phyloP scores from a whole-genome alignment of 176 grass and related monocot species.

The Eleusine coracana region DNA sequence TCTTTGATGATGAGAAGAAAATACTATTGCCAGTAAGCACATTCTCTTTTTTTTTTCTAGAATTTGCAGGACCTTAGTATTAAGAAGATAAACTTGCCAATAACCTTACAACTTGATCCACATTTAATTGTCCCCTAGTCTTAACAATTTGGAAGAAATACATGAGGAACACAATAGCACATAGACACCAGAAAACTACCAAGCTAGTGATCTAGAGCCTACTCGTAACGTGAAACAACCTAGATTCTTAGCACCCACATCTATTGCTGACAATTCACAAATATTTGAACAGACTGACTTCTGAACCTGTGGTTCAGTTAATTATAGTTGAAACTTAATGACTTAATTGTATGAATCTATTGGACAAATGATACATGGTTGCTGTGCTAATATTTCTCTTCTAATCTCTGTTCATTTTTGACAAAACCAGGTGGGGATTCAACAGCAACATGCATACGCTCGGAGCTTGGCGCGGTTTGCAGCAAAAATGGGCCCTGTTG shows the following conservation, averaged over 20 bases:
- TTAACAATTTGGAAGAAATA: background rate
- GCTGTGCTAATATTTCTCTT: conserved; percentile 7
- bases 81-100: background rate
- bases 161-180: background rate
- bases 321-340: conserved; percentile 15
- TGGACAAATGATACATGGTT: background rate
- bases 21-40: conserved; percentile 70
- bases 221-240: background rate
- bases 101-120: background rate
- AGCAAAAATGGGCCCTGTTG: conserved; percentile 54
- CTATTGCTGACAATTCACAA: background rate
- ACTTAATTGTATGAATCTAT: conserved; percentile 6
- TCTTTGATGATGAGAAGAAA: conserved; percentile 56
- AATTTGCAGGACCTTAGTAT: background rate
- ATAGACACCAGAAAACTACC: background rate
- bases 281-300: conserved; percentile 25
- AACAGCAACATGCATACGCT: conserved; percentile 58
- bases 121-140: background rate
- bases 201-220: background rate
- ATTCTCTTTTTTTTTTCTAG: background rate
- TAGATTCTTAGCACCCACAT: background rate
- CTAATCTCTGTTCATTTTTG: background rate
- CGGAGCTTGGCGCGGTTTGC: conserved; percentile 69
- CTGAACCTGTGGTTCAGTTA: conserved; percentile 4
- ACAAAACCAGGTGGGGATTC: conserved; percentile 62